Evolutionary conservation across 768 basidiomycete genomes (phyloP).

Genomic region (Amanita muscaria): DNA sequence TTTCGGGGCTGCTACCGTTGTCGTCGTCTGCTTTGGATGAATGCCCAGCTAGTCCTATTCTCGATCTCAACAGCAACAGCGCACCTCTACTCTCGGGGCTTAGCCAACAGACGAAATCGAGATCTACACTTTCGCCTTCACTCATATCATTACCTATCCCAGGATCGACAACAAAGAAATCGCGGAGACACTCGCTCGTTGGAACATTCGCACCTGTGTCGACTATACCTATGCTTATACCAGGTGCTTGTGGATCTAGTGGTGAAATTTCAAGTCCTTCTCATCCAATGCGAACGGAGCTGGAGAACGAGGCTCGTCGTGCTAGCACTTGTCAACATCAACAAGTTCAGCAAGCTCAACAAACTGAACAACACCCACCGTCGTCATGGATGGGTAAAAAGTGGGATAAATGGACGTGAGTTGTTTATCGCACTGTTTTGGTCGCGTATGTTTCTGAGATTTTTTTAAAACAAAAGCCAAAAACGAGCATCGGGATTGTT

Average conservation of each 20-base stretch:
- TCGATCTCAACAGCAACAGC: too few species aligned
- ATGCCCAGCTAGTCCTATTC: too few species aligned
- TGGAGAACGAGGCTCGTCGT: too few species aligned
- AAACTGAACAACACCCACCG: slow-evolving; percentile 13
- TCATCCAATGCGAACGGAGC: too few species aligned
- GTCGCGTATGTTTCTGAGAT: slow-evolving; percentile 33
- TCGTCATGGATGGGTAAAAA: slow-evolving; percentile 52
- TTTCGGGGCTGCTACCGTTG: neutral
- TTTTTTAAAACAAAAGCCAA: slow-evolving; percentile 45
- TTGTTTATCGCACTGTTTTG: slow-evolving; percentile 43
- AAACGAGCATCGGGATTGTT: slow-evolving; percentile 23
- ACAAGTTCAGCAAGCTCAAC: slow-evolving; percentile 8
- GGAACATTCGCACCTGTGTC: slow-evolving; percentile 28
- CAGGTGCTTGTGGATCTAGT: too few species aligned
- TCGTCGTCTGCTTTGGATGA: slow-evolving; percentile 12
- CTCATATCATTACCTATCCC: too few species aligned
- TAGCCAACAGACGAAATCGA: too few species aligned
- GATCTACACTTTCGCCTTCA: too few species aligned
- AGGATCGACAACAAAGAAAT: too few species aligned
- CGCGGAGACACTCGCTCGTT: too few species aligned
- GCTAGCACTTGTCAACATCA: slow-evolving; percentile 12
- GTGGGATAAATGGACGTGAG: slow-evolving; percentile 37
- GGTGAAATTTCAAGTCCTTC: too few species aligned
- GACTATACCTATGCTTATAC: slow-evolving; percentile 30
- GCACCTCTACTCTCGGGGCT: too few species aligned